Conservation (phyloP, 2,329 filamentous ascomycete species). For the Pseudocercospora cruenta region DNA sequence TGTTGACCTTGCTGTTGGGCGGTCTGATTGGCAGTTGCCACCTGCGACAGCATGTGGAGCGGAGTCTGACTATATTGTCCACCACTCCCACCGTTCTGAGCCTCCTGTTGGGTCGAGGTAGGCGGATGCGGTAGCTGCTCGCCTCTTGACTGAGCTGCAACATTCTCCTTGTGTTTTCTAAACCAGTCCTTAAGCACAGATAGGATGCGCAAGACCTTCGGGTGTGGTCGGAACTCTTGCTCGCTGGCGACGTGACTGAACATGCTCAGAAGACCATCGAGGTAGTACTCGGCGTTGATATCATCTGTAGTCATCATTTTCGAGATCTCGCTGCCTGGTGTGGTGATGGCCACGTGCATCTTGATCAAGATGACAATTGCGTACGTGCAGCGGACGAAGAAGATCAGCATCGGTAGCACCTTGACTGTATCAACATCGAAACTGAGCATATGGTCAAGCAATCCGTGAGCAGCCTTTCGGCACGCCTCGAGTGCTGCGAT, state of each 20-base stretch:
- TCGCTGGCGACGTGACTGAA: constrained; percentile 35
- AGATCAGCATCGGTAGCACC: constrained; percentile 49
- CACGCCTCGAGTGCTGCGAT: constrained; percentile 53
- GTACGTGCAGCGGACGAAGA: constrained; percentile 58
- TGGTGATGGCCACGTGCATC: constrained; percentile 59
- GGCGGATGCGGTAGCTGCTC: constrained; percentile 22
- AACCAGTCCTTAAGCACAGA: constrained; percentile 52
- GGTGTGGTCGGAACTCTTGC: constrained; percentile 43
- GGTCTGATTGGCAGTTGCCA: constrained; percentile 28
- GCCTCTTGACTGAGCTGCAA: constrained; percentile 27
- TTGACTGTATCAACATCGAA: constrained; percentile 50
- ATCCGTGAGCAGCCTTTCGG: constrained; percentile 50
- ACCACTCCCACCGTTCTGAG: constrained; percentile 11
- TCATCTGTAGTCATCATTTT: constrained; percentile 54
- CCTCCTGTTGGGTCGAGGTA: constrained; percentile 12
- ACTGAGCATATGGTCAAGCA: constrained; percentile 54
- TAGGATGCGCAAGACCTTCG: constrained; percentile 53
- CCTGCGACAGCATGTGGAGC: constrained; percentile 33
- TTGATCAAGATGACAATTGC: constrained; percentile 63
- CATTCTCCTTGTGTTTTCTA: constrained; percentile 40
- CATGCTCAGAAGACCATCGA: constrained; percentile 51
- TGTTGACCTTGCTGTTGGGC: constrained; percentile 17
- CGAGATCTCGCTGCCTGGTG: constrained; percentile 52
- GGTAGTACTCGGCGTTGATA: constrained; percentile 51
- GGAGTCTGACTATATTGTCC: constrained; percentile 21